phyloP scores from a whole-genome alignment of 2,329 filamentous ascomycete species.

The Hypoxylon sp. region DNA sequence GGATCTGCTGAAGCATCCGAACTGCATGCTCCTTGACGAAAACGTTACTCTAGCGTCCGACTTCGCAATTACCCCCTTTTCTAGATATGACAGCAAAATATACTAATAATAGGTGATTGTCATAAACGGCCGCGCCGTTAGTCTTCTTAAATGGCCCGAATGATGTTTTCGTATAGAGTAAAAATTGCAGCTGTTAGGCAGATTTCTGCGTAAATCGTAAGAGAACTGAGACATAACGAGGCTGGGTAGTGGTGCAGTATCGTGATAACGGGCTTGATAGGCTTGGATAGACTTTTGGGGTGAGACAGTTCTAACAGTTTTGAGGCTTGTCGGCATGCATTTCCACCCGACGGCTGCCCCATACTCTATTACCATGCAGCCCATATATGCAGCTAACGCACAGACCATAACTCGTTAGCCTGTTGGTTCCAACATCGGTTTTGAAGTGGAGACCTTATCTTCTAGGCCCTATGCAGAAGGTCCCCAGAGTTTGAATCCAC shows the following conservation, averaged over 20 bases:
- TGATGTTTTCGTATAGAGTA: slow-evolving; percentile 11
- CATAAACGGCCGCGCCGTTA: slow-evolving; percentile 19
- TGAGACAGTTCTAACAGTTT: slow-evolving; percentile 42
- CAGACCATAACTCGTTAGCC: slow-evolving; percentile 22
- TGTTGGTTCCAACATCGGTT: slow-evolving; percentile 18
- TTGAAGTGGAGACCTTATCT: background rate
- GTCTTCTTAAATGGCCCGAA: slow-evolving; percentile 23
- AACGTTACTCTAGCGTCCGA: slow-evolving; percentile 19
- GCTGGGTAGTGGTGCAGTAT: slow-evolving; percentile 34
- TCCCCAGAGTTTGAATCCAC: slow-evolving; percentile 23
- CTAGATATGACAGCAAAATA: slow-evolving; percentile 22
- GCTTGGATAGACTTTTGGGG: slow-evolving; percentile 36
- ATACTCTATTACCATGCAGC: background rate
- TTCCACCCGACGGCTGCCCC: slow-evolving; percentile 8
- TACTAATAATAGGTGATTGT: slow-evolving; percentile 37
- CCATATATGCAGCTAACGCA: slow-evolving; percentile 3
- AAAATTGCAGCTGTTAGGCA: slow-evolving; percentile 31
- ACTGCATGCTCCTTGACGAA: slow-evolving; percentile 20
- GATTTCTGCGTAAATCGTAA: slow-evolving; percentile 43
- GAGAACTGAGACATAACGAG: slow-evolving; percentile 38
- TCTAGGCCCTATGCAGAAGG: slow-evolving; percentile 5
- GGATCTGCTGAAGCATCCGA: slow-evolving; percentile 2
- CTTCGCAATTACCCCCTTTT: slow-evolving; percentile 15
- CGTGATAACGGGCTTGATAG: slow-evolving; percentile 33
- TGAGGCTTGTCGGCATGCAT: slow-evolving; percentile 33